phyloP scores from a whole-genome alignment of 75 land plant species.

The Ceratopteris richardii region DNA sequence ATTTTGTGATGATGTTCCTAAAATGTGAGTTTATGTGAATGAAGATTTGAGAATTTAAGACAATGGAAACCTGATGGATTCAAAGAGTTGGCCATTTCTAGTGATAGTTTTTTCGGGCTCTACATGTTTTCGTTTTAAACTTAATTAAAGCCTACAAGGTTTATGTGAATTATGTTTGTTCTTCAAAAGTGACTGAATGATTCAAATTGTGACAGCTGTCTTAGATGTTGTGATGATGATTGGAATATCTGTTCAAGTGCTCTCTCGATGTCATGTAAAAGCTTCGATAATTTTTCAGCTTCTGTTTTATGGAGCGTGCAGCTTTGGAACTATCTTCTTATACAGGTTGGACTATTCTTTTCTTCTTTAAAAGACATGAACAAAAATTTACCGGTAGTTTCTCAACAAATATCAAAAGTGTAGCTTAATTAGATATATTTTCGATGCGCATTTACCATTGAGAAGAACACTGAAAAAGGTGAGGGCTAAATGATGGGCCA shows the following conservation, averaged over 20 bases:
- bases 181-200: not conserved
- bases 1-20: constrained; percentile 22
- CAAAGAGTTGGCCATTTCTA: not conserved
- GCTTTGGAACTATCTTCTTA: too few relatives aligned
- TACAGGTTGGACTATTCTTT: too few relatives aligned
- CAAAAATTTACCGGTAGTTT: too few relatives aligned
- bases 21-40: constrained; percentile 17
- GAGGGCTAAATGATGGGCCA: too few relatives aligned
- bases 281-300: constrained; percentile 19
- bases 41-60: not conserved
- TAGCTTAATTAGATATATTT: too few relatives aligned
- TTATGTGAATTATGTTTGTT: too few relatives aligned
- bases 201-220: constrained; percentile 12
- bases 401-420: too few relatives aligned
- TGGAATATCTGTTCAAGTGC: constrained; percentile 23
- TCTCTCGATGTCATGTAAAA: constrained; percentile 10
- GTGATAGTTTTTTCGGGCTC: not conserved
- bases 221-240: constrained; percentile 21
- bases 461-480: too few relatives aligned
- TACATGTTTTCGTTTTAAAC: not conserved
- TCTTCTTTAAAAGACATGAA: too few relatives aligned
- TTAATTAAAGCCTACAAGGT: not conserved
- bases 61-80: not conserved
- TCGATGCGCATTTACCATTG: too few relatives aligned
- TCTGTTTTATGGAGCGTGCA: constrained; percentile 15